phyloP scores from a whole-genome alignment of 2,329 filamentous ascomycete species.

The Fusarium avenaceum region DNA sequence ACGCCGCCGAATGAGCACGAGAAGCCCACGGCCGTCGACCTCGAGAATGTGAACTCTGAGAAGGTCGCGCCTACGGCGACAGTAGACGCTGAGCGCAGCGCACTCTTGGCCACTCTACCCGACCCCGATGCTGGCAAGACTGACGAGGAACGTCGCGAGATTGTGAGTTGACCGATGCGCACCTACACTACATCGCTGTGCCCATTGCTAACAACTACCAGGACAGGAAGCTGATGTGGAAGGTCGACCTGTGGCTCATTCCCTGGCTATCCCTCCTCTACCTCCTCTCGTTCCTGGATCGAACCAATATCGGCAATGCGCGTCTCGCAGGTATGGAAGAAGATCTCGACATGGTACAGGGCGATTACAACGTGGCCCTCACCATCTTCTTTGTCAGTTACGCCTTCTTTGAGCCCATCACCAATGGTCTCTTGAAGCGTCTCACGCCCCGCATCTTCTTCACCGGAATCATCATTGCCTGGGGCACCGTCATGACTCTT shows the following conservation, averaged over 20 bases:
- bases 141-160: constrained; percentile 69
- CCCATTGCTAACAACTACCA: background rate
- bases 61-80: constrained; percentile 7
- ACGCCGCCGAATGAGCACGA: constrained; percentile 36
- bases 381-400: constrained; percentile 80
- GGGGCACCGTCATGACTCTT: constrained; percentile 60
- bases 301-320: constrained; percentile 65
- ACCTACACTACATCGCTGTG: rapidly evolving
- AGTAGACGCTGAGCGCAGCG: constrained; percentile 49
- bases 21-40: constrained; percentile 29
- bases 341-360: constrained; percentile 20
- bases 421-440: constrained; percentile 75
- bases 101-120: constrained; percentile 49
- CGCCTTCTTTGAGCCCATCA: constrained; percentile 72
- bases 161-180: constrained; percentile 63
- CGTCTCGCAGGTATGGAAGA: constrained; percentile 45
- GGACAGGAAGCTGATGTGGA: constrained; percentile 67
- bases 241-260: constrained; percentile 68
- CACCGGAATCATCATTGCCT: constrained; percentile 74
- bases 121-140: constrained; percentile 69
- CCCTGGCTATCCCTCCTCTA: constrained; percentile 71
- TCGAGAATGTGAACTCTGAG: constrained; percentile 30
- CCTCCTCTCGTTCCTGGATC: constrained; percentile 63
- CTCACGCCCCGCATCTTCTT: constrained; percentile 73
- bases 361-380: constrained; percentile 70